Conservation (phyloP, 257 asterid genomes). For the Plantago elongata region DNA sequence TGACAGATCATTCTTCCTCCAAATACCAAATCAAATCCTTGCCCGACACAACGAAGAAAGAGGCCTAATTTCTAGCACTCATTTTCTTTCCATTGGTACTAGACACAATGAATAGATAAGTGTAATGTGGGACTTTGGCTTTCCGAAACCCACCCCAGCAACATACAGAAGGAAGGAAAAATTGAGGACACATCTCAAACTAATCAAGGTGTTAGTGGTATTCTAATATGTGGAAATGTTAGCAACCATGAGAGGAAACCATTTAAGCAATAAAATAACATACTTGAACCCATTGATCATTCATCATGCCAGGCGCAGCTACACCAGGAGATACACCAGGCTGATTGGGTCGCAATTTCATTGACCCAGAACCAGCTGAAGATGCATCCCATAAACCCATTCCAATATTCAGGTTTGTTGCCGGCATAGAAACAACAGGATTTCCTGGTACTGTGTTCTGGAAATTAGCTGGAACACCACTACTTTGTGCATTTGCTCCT, state of each 20-base stretch:
- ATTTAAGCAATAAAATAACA: conserved; percentile 7
- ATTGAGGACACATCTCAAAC: no score
- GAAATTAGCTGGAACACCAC: conserved; percentile 35
- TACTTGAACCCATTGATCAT: conserved; percentile 88
- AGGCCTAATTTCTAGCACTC: no score
- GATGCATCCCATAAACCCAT: conserved; percentile 90
- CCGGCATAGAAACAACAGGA: conserved; percentile 61
- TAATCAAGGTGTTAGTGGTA: no score
- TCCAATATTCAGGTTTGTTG: conserved; percentile 76
- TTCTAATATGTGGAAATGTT: no score
- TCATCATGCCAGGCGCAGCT: conserved; percentile 56
- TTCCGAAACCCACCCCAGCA: no score
- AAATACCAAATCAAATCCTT: no score
- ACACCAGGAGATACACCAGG: conserved; percentile 45
- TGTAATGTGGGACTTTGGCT: no score
- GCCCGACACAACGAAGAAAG: no score
- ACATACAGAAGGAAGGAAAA: no score
- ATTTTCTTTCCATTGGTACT: no score
- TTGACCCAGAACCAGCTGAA: conserved; percentile 64
- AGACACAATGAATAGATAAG: no score
- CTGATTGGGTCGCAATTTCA: conserved; percentile 51
- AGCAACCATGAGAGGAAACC: conserved; percentile 5
- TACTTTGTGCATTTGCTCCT: conserved; percentile 76
- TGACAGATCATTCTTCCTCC: no score
- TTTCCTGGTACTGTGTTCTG: conserved; percentile 61